Base-by-base conservation (phyloP, 1,284 basidiomycete genomes). In the Cutaneotrichosporon sp. region DNA sequence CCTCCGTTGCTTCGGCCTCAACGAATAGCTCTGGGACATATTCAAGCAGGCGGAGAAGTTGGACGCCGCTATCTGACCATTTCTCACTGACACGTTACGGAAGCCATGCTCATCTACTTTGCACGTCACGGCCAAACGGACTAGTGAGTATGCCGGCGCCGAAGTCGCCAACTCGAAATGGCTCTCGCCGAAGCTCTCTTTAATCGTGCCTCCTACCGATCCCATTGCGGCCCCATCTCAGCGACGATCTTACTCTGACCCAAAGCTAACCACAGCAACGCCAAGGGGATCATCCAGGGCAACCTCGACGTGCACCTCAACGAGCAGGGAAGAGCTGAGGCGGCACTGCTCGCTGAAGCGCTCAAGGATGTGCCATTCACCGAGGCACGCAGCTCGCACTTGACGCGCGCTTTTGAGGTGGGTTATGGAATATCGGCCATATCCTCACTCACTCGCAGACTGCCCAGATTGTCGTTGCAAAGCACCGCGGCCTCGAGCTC, bases 121-220 rank as follows among this genome's bases (percentile, higher is more conserved):
- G 59, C 57, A 19, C 60, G 72, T 7, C 72, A 75, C 52, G 72
- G 71, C 11, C 71, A 73, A 49, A 75, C 72, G 1, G 70, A 71
- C 35, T 57, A 69, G 72, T 73, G 47, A 55, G 67, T 56, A 20
- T n/a, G n/a, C n/a, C n/a, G n/a, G n/a, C 11, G 20, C 42, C 29
- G 12, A 29, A 12, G 7, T 29, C 6, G 7, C 12, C 27, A 12
- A 7, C 27, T 29, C 27, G 27, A 29, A 6, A 29, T 29, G 7
- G 16, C 34, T 19, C 34, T 35, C 33, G 3, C 8, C 5, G 16
- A n/a, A 16, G 14, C 34, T 3, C 5, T 17, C 34, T 35, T 8
- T 17, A 16, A 8, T 17, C 17, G 16, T 19, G 16, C 10, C n/a
- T 17, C 16, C n/a, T 35, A 12, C 46, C 24, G n/a, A 3, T 17